phyloP scores from a whole-genome alignment of 2,329 filamentous ascomycete species.

The Sporothrix variecibatus region DNA sequence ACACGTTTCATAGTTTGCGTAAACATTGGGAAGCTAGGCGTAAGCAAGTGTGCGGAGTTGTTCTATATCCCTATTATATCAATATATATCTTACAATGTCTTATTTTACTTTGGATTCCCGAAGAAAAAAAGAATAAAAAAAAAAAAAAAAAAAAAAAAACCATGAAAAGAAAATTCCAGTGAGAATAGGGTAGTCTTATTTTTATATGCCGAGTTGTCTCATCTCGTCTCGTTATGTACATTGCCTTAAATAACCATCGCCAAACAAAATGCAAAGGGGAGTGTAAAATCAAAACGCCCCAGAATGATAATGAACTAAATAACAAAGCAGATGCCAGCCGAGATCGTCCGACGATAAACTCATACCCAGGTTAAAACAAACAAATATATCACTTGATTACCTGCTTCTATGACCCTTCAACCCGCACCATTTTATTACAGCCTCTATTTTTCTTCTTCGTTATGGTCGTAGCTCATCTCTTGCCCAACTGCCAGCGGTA shows the following conservation, averaged over 20 bases:
- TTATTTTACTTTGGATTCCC: not conserved
- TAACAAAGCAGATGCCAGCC: not conserved
- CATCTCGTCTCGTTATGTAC: slow-evolving; percentile 7
- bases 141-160: not conserved
- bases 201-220: not conserved
- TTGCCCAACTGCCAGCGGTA: slow-evolving; percentile 79
- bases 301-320: not conserved
- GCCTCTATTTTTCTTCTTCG: not conserved
- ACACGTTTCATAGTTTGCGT: not conserved
- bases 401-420: not conserved
- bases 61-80: not conserved
- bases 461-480: slow-evolving; percentile 35
- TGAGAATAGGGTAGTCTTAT: slow-evolving; percentile 10
- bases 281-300: slow-evolving; percentile 8
- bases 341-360: not conserved
- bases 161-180: not conserved
- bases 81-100: not conserved
- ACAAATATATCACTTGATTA: not conserved
- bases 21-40: not conserved
- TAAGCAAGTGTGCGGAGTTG: not conserved
- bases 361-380: not conserved
- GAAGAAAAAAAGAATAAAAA: not conserved
- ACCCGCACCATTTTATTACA: not conserved
- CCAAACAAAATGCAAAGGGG: slow-evolving; percentile 8
- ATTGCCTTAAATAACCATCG: not conserved